Conservation (phyloP, 164 flowering plant genomes). For the Santalum album region DNA sequence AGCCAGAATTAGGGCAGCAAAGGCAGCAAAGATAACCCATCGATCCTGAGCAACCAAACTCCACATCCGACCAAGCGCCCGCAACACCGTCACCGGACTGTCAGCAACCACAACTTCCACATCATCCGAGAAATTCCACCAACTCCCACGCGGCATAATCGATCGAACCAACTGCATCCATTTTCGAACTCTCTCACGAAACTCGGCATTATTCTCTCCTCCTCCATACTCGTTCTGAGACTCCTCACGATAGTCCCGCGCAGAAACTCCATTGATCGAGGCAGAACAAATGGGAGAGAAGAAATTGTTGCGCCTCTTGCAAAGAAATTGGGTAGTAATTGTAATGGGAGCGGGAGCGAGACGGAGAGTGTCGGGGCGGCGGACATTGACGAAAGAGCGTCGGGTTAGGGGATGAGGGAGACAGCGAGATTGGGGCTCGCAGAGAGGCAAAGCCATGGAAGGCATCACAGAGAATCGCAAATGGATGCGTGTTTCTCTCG, state of each 20-base stretch:
- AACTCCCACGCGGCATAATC: slow-evolving; percentile 69
- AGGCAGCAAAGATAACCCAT: slow-evolving; percentile 66
- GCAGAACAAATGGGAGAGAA: slow-evolving; percentile 21
- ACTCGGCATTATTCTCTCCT: slow-evolving; percentile 13
- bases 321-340: neutral
- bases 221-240: slow-evolving; percentile 2
- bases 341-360: neutral
- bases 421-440: slow-evolving; percentile 9
- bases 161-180: slow-evolving; percentile 29
- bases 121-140: slow-evolving; percentile 62
- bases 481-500: too few species aligned
- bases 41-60: slow-evolving; percentile 57
- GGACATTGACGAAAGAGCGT: neutral
- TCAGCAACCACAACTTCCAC: slow-evolving; percentile 26
- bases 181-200: slow-evolving; percentile 25
- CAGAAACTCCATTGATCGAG: slow-evolving; percentile 35
- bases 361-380: neutral
- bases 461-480: neutral
- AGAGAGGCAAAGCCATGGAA: slow-evolving; percentile 17
- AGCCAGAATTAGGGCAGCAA: slow-evolving; percentile 54
- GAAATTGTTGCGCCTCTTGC: neutral
- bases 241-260: slow-evolving; percentile 9
- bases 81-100: slow-evolving; percentile 58
- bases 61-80: slow-evolving; percentile 81
- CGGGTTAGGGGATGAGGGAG: slow-evolving; percentile 3